Conservation (phyloP, 306 rosid species). For the Pueraria montana region DNA sequence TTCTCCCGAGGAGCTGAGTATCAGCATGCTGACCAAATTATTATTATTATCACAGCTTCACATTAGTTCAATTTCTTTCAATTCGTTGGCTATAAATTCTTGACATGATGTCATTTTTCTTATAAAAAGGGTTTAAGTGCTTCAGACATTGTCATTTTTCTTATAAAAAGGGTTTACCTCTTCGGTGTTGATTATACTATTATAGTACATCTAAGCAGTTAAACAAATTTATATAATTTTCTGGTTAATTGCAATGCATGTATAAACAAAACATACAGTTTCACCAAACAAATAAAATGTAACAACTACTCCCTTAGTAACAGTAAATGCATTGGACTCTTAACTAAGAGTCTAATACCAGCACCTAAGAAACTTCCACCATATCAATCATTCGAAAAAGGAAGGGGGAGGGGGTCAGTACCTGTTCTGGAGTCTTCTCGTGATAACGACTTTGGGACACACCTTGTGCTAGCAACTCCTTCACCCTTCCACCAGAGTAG, state of each 20-base stretch:
- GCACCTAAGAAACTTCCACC: not conserved
- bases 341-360: not conserved
- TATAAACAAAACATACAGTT: not conserved
- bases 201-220: not conserved
- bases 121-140: not conserved
- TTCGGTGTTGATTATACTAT: not conserved
- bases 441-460: constrained; percentile 94
- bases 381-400: not conserved
- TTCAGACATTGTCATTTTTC: no score
- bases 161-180: not conserved
- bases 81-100: not conserved
- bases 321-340: not conserved
- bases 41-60: not conserved
- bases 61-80: not conserved
- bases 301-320: not conserved
- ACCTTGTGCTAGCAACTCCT: constrained; percentile 98
- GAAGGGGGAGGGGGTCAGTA: constrained; percentile 3
- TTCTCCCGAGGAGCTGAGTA: not conserved
- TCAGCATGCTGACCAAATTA: not conserved
- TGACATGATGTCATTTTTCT: not conserved
- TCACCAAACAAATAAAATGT: not conserved
- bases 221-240: not conserved
- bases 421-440: constrained; percentile 99
- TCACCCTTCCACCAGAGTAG: constrained; percentile 96
- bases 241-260: not conserved